A percentile compares a stretch with the other conserved stretches of the same genome.
Evolutionary conservation across 2,329 filamentous ascomycete species (phyloP).

Genomic region (Ceratocystis destructans): DNA sequence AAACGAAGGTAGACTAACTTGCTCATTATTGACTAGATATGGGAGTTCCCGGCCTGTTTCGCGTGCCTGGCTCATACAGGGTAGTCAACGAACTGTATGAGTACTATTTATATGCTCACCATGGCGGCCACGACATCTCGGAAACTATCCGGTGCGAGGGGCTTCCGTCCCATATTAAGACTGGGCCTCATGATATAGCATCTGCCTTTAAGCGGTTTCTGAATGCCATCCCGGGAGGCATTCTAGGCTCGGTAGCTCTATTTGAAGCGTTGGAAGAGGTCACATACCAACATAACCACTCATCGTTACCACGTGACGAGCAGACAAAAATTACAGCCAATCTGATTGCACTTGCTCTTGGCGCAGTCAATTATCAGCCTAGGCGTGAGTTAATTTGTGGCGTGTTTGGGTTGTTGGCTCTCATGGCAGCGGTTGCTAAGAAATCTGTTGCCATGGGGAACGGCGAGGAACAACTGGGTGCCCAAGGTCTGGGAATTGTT

Average conservation of each 20-base stretch:
- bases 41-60: conserved; percentile 46
- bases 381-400: conserved; percentile 51
- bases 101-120: conserved; percentile 38
- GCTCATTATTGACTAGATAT: conserved; percentile 22
- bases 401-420: conserved; percentile 50
- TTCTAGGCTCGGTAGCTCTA: conserved; percentile 47
- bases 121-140: conserved; percentile 22
- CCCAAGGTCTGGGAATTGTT: conserved; percentile 54
- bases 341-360: conserved; percentile 51
- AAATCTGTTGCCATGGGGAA: conserved; percentile 27
- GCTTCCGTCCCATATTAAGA: conserved; percentile 46
- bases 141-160: conserved; percentile 46
- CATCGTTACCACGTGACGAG: conserved; percentile 38
- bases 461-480: conserved; percentile 26
- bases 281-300: conserved; percentile 29
- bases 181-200: conserved; percentile 50
- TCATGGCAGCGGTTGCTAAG: conserved; percentile 47
- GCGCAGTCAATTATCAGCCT: conserved; percentile 44
- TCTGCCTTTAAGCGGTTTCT: conserved; percentile 55
- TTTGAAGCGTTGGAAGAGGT: conserved; percentile 44
- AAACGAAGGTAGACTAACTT: background rate
- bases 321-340: conserved; percentile 45
- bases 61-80: conserved; percentile 45
- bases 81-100: conserved; percentile 46
- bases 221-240: conserved; percentile 48